A percentile compares a stretch with the other conserved stretches of the same genome.
phyloP scores from a whole-genome alignment of 176 grass and related monocot species.

The Cenchrus americanus region DNA sequence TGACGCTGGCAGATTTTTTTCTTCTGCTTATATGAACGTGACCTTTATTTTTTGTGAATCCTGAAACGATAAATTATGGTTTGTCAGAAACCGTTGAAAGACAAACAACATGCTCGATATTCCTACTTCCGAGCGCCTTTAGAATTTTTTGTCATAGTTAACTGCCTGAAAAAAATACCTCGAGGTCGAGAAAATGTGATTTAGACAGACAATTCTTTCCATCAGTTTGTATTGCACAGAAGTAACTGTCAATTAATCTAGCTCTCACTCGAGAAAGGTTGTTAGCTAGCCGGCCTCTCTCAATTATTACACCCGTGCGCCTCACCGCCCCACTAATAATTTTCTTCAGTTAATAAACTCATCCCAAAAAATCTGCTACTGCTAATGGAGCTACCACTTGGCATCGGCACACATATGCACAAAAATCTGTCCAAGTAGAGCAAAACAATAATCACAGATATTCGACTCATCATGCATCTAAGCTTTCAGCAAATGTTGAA shows the following conservation, averaged over 20 bases:
- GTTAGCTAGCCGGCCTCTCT: not conserved
- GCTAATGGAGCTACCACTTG: constrained; percentile 22
- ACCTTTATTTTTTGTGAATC: not conserved
- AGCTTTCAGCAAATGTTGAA: not conserved
- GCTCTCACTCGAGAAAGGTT: not conserved
- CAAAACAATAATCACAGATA: not conserved
- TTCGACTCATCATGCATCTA: not conserved
- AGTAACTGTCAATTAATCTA: not conserved
- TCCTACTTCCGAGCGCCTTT: not conserved
- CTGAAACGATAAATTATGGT: not conserved
- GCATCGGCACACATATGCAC: not conserved
- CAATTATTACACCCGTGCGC: not conserved
- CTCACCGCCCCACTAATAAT: not conserved
- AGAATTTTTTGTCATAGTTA: not conserved
- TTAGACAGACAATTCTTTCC: not conserved
- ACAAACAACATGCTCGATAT: not conserved
- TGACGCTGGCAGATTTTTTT: not conserved
- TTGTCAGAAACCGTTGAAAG: not conserved
- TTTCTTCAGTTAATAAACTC: constrained; percentile 12
- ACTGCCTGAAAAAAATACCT: constrained; percentile 1
- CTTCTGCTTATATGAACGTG: not conserved
- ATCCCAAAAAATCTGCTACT: not conserved
- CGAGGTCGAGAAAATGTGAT: constrained; percentile 30
- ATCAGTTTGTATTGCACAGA: not conserved
- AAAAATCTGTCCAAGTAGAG: not conserved